Percentiles rank a stretch among this genome's conserved stretches.
These are phyloP conservation scores for Boletales sp. DNA, from an alignment of 768 basidiomycete genomes.

Conservation along the genomic window DNA sequence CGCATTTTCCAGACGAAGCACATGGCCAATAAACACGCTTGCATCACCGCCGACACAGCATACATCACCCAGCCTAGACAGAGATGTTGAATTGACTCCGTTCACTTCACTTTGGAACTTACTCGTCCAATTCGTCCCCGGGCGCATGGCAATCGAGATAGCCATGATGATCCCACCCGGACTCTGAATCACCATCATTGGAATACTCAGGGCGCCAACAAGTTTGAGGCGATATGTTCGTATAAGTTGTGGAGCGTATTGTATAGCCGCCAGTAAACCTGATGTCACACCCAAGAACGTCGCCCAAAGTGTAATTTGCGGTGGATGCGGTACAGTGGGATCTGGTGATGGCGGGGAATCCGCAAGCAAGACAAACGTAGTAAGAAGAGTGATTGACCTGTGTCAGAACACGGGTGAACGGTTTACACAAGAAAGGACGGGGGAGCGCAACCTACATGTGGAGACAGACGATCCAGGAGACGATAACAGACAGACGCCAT, in stretches of 20 bases:
- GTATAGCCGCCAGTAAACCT: slow-evolving; percentile 71
- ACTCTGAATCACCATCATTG: slow-evolving; percentile 94
- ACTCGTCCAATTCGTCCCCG: slow-evolving; percentile 87
- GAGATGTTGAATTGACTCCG: too few species aligned
- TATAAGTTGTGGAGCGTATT: slow-evolving; percentile 85
- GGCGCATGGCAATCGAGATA: slow-evolving; percentile 70
- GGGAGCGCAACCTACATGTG: slow-evolving; percentile 62
- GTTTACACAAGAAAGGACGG: not conserved
- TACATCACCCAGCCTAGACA: slow-evolving; percentile 73
- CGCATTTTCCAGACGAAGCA: slow-evolving; percentile 84
- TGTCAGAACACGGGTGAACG: not conserved
- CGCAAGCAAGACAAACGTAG: slow-evolving; percentile 60
- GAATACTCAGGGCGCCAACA: slow-evolving; percentile 90
- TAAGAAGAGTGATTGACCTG: slow-evolving; percentile 45
- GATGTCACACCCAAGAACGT: slow-evolving; percentile 84
- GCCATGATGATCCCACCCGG: slow-evolving; percentile 91
- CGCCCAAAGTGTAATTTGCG: slow-evolving; percentile 61
- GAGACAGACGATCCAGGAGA: slow-evolving; percentile 64
- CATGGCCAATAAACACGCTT: slow-evolving; percentile 76
- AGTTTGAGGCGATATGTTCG: slow-evolving; percentile 76
- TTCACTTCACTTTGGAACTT: slow-evolving; percentile 11
- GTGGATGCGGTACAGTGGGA: slow-evolving; percentile 33
- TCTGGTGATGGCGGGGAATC: slow-evolving; percentile 38
- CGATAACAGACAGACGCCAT: slow-evolving; percentile 75
- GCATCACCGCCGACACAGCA: slow-evolving; percentile 80